Evolutionary conservation across 192 early-diverging fungal species (phyloP), one percentile per base, ranked within the genome.

Genomic region (Backusella luteola): DNA sequence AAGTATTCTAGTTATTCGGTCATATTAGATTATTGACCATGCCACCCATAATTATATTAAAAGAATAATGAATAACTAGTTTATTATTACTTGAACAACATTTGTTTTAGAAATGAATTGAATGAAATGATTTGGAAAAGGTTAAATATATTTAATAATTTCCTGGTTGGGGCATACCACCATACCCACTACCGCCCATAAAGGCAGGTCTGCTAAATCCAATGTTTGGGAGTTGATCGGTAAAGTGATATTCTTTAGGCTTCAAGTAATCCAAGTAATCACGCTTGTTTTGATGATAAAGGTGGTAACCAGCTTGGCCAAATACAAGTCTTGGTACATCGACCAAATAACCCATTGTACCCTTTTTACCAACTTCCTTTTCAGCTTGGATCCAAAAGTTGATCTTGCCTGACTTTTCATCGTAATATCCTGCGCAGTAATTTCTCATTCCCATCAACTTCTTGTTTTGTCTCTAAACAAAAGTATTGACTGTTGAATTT

Each of bases 361-460:
- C 77, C 44, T 81, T 81, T 38, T 71, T 59, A 39, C 80, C 80
- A 21, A 77, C 76, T 56, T 75, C 69, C n/a, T 69, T 67, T 72
- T 81, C 80, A 3, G 76, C 81, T 66, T 82, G 81, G 21, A 79
- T 79, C 81, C 81, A 79, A 69, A 78, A 82, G 63, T 76, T 82
- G 38, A 79, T 49, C 23, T 78, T 78, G 46, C 77, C 75, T 19
- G 74, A 76, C 12, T 8, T 32, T 66, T 77, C 70, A 74, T 79
- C 77, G 41, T 53, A 76, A 19, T 79, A 82, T 4, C 71, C 81
- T 11, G 77, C 77, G 67, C 74, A 79, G 49, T 82, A 82, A 38
- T 82, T 82, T 39, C 81, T 74, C 74, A 69, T 69, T 32, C 81
- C 81, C 81, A 82, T 79, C 3, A 82, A 35, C 23, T 82, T 82